Base-by-base conservation (phyloP, 2,329 filamentous ascomycete species). In the Lachnellula occidentalis region DNA sequence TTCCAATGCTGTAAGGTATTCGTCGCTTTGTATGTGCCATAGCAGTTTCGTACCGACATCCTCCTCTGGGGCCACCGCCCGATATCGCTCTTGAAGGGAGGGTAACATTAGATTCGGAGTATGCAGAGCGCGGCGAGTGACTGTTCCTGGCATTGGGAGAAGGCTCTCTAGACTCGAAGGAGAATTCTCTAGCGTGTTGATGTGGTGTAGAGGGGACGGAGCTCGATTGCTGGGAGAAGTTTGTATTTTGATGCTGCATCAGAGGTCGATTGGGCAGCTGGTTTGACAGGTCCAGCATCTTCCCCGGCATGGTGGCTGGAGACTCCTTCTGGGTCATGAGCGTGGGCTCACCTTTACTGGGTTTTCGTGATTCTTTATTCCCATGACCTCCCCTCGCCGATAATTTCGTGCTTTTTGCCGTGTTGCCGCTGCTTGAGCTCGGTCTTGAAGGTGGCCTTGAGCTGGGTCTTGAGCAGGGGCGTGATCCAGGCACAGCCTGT, bases 161-260 rank as follows among this genome's bases (percentile, higher is more conserved):
- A 9, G 90, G 92, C 34, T 85, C 85, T 66, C 82, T 82, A 47
- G 91, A 94, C 68, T 85, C 83, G 65, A 88, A 88, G 2, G 87
- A 87, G 66, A 94, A 87, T 65, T 92, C 86, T 56, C 90, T 85
- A 61, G 91, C 83, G 72, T 89, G 87, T 70, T 96, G 92, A 67
- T 92, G 89, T 8, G 92, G 94, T 3, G 92, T 97, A 1, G 92
- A 95, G 1, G 92, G 92, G 48, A 96, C 89, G 8, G 92, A 97
- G 69, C 81, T 95, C 22, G 92, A 95, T 68, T 95, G 82, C 50
- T 84, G 83, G 46, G 77, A 80, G 55, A 73, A 73, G 60, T 46
- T 69, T 61, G 61, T 81, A 72, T 59, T 78, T 73, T 56, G 77
- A 74, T 61, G 78, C 73, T 69, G 74, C 61, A 64, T 62, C 46